Conservation (phyloP, 176 grass and related monocot species). For the Calamus simplicifolius region DNA sequence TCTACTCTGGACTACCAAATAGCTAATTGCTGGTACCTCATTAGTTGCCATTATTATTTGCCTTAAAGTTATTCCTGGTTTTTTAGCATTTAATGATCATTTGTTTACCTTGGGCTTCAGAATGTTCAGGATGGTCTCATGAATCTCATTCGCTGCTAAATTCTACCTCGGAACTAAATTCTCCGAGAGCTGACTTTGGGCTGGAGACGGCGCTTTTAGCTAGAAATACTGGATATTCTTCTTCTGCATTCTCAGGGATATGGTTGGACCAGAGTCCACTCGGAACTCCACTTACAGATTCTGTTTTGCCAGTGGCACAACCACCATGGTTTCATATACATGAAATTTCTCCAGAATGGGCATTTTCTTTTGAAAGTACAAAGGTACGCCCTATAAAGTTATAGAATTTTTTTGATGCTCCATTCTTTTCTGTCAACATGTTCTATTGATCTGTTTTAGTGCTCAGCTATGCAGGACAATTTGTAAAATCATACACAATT, state of each 20-base stretch:
- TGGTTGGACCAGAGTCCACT: constrained; percentile 67
- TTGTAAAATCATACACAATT: too few species aligned
- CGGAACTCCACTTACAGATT: constrained; percentile 28
- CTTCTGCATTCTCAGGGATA: constrained; percentile 30
- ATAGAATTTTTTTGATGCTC: neutral
- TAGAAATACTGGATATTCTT: neutral
- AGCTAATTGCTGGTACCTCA: too few species aligned
- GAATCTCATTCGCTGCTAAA: neutral
- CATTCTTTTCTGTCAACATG: neutral
- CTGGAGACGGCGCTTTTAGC: neutral
- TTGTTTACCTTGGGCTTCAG: constrained; percentile 3
- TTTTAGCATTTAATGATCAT: neutral
- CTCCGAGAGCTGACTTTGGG: neutral
- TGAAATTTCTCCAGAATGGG: constrained; percentile 78
- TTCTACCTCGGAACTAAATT: neutral
- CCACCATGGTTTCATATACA: constrained; percentile 38
- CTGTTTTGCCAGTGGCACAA: constrained; percentile 24
- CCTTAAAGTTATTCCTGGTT: neutral
- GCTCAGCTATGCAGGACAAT: too few species aligned
- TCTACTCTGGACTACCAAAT: too few species aligned
- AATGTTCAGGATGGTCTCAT: constrained; percentile 3
- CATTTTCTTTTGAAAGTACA: constrained; percentile 64
- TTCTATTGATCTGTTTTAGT: too few species aligned
- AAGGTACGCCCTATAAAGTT: constrained; percentile 48
- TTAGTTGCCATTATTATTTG: too few species aligned